Evolutionary conservation across 2,329 filamentous ascomycete species (phyloP).

Genomic region (Berkeleyomyces basicola): DNA sequence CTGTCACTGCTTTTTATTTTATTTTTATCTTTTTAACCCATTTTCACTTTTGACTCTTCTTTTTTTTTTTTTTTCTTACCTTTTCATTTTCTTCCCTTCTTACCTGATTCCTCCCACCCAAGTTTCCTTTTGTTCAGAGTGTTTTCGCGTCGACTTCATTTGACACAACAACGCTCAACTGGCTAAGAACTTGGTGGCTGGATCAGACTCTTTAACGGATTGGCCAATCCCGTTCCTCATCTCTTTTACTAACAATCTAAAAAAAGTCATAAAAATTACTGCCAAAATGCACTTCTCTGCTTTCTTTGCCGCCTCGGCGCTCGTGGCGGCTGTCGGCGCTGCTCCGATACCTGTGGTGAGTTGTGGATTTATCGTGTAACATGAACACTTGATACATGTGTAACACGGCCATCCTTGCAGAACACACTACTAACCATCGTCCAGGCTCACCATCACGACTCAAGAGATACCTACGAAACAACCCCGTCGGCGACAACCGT

Average conservation of each 20-base stretch:
- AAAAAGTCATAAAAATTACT: background rate
- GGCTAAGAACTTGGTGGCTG: background rate
- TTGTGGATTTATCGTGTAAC: background rate
- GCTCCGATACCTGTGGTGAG: slow-evolving; percentile 7
- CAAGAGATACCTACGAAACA: background rate
- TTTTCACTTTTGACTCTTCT: background rate
- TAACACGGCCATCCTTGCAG: background rate
- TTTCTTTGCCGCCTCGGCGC: slow-evolving; percentile 7
- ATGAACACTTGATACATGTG: background rate
- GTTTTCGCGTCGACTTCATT: background rate
- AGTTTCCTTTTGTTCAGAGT: background rate
- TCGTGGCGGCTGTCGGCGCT: background rate
- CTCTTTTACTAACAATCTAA: background rate
- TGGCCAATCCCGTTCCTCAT: slow-evolving; percentile 1
- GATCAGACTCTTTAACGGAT: slow-evolving; percentile 3
- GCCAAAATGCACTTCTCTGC: slow-evolving; percentile 10
- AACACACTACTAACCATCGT: background rate
- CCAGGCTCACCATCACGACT: background rate
- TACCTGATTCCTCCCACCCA: background rate
- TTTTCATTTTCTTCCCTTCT: background rate
- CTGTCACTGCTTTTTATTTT: background rate
- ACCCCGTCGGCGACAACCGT: background rate
- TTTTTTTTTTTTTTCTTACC: background rate
- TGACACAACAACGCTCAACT: background rate
- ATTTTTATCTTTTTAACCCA: background rate